Evolutionary conservation across 805 yeast species (phyloP), one percentile per base, ranked within the genome.

Genomic region (Schwanniomyces yamadae): DNA sequence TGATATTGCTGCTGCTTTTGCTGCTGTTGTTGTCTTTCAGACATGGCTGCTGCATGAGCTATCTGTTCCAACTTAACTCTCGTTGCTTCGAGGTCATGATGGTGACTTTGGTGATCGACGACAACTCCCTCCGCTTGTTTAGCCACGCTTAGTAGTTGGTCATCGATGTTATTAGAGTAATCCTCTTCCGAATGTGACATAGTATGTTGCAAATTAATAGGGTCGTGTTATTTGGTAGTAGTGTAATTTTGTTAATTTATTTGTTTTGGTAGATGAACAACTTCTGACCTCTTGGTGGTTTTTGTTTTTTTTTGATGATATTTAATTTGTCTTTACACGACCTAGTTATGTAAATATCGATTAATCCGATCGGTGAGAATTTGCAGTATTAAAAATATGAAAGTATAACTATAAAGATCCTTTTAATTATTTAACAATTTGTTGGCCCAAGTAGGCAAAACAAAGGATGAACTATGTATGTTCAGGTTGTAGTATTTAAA

Each of bases 361-460:
- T 22, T 22, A 22, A 11, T 3, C 10, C 12, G n/a, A 22, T 10
- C 3, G 5, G n/a, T 22, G 4, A 22, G n/a, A 10, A 22, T 22
- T 3, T 22, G n/a, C n/a, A 22, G 24, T 22, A 22, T 22, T 22
- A 4, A 10, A 22, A n/a, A n/a, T n/a, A 7, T 25, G 28, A n/a
- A n/a, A n/a, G n/a, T n/a, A n/a, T 6, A 28, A 17, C 13, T 28
- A 28, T 25, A 13, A 13, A 25, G 8, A 8, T 23, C 13, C 3
- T 4, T 26, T 19, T 22, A 33, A 5, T 38, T 26, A 32, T 49
- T 39, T 21, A 64, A 49, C 23, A 56, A 52, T 16, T 58, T 58
- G 31, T 71, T 63, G 0, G 93, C 95, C 88, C 91, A 85, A 26
- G 78, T 78, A 18, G 96, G 96, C 37, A 87, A 63, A 19, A 86